Evolutionary conservation across 306 rosid species (phyloP).

Genomic region (Medicago arabica): DNA sequence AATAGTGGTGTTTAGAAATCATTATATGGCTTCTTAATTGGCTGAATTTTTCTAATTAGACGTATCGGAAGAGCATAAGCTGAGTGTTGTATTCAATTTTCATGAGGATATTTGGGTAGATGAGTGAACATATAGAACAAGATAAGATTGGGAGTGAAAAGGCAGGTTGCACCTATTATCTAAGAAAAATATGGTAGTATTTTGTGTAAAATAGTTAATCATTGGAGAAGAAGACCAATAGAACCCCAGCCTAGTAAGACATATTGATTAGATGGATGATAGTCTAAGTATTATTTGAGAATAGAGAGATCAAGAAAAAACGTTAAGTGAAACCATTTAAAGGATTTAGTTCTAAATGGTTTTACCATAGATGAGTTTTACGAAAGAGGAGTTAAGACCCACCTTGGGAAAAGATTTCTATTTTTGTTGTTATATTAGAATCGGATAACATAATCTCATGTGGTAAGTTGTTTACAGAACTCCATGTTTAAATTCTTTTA

Average conservation of each 20-base stretch:
- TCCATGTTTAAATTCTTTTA: slow-evolving; percentile 15
- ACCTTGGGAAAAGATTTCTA: not conserved
- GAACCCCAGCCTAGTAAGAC: not conserved
- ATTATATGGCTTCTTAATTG: not conserved
- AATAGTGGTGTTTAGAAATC: not conserved
- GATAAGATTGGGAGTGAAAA: not conserved
- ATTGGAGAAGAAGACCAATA: slow-evolving; percentile 2
- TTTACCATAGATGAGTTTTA: slow-evolving; percentile 10
- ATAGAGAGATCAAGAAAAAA: not conserved
- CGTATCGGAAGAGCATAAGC: not conserved
- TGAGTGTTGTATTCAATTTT: slow-evolving; percentile 2
- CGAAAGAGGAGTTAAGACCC: not conserved
- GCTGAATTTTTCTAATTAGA: not conserved
- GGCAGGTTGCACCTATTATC: not conserved
- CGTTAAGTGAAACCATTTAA: not conserved
- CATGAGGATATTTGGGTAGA: not conserved
- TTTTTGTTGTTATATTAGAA: slow-evolving; percentile 11
- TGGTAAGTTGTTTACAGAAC: slow-evolving; percentile 26
- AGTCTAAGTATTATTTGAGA: not conserved
- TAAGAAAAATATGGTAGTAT: slow-evolving; percentile 1
- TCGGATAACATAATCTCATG: slow-evolving; percentile 15
- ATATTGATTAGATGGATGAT: not conserved
- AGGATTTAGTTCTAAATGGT: slow-evolving; percentile 16
- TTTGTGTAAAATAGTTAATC: not conserved
- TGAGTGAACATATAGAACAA: slow-evolving; percentile 4